Evolutionary conservation across 2,329 filamentous ascomycete genomes (phyloP).

Genomic region (Xylaria arbuscula): DNA sequence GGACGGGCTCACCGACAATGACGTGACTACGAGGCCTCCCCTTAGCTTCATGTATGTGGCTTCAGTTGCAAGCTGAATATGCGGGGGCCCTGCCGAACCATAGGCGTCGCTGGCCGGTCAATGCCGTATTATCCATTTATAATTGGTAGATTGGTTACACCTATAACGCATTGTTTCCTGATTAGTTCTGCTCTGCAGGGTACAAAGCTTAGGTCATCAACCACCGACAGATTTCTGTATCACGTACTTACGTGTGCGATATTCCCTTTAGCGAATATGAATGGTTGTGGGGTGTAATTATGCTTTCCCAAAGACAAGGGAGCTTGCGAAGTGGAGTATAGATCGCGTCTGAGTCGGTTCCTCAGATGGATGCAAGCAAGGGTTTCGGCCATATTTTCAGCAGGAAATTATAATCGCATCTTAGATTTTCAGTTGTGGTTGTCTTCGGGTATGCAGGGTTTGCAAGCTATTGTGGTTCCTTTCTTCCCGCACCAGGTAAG

Average conservation of each 20-base stretch:
- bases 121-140: not conserved
- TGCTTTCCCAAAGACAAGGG: conserved; percentile 11
- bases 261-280: not conserved
- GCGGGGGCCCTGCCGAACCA: conserved; percentile 14
- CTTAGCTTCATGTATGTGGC: conserved; percentile 3
- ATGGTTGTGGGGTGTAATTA: conserved; percentile 8
- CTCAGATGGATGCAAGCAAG: not conserved
- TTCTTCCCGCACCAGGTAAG: not conserved
- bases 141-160: conserved; percentile 24
- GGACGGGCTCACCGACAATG: conserved; percentile 19
- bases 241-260: not conserved
- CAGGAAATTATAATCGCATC: not conserved
- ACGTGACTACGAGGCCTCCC: not conserved
- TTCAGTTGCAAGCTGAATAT: conserved; percentile 31
- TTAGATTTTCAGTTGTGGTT: not conserved
- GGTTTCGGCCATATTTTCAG: not conserved
- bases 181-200: conserved; percentile 1
- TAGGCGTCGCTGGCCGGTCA: not conserved
- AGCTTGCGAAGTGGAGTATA: conserved; percentile 17
- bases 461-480: conserved; percentile 1
- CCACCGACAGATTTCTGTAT: not conserved
- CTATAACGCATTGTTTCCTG: conserved; percentile 1
- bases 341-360: not conserved
- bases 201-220: conserved; percentile 13
- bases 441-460: conserved; percentile 11